Evolutionary conservation across 2,329 filamentous ascomycete species (phyloP).

Genomic region (Cladorrhinum sp.): DNA sequence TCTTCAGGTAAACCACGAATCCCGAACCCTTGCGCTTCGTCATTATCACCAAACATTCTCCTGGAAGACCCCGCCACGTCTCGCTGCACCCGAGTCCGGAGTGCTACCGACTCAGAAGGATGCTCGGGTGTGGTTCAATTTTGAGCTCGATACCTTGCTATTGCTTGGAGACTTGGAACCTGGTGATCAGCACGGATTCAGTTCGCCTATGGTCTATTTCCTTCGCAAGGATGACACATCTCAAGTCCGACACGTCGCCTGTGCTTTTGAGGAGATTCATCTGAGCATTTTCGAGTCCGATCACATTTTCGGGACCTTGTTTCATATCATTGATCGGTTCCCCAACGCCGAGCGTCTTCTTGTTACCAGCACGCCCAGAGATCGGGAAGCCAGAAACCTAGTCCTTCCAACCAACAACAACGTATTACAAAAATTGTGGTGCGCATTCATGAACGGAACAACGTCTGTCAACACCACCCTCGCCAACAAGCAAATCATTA

Average conservation of each 20-base stretch:
- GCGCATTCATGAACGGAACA: conserved; percentile 43
- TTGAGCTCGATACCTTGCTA: conserved; percentile 44
- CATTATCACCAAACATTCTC: conserved; percentile 47
- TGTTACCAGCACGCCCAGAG: conserved; percentile 40
- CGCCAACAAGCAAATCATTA: conserved; percentile 42
- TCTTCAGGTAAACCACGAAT: conserved; percentile 44
- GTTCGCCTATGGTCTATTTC: conserved; percentile 49
- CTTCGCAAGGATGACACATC: conserved; percentile 41
- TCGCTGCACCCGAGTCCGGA: conserved; percentile 27
- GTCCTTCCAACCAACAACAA: conserved; percentile 36
- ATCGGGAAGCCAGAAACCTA: conserved; percentile 31
- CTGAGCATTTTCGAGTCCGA: conserved; percentile 42
- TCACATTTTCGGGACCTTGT: conserved; percentile 47
- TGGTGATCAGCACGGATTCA: conserved; percentile 45
- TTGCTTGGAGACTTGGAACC: conserved; percentile 49
- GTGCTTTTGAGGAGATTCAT: conserved; percentile 43
- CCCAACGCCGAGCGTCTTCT: conserved; percentile 35
- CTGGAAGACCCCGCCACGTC: conserved; percentile 44
- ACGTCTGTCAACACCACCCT: conserved; percentile 39
- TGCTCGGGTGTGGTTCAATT: conserved; percentile 48
- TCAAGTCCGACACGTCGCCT: conserved; percentile 44
- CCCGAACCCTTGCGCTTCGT: conserved; percentile 39
- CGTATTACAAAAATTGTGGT: conserved; percentile 48
- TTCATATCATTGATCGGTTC: conserved; percentile 48
- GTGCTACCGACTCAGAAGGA: conserved; percentile 32